Evolutionary conservation across 2,329 filamentous ascomycete species (phyloP).

Genomic region (Penicillium occitanis): DNA sequence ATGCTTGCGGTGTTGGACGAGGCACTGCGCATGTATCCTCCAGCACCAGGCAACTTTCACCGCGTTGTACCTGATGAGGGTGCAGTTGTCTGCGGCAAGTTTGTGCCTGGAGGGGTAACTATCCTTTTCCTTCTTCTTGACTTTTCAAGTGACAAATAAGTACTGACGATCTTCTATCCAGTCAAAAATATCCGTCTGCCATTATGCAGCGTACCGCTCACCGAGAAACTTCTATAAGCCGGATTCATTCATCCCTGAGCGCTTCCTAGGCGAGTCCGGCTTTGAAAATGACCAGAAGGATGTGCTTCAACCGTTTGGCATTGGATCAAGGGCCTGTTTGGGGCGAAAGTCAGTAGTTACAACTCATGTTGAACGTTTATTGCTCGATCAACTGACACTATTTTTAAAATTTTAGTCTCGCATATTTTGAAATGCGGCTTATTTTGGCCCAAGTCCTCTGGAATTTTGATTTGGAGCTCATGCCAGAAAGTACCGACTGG

Average conservation of each 20-base stretch:
- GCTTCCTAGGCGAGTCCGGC: not conserved
- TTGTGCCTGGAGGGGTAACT: conserved; percentile 5
- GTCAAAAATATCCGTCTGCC: not conserved
- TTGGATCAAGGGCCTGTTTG: not conserved
- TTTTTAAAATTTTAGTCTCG: not conserved
- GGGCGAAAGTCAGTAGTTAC: not conserved
- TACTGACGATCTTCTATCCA: not conserved
- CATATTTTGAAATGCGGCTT: not conserved
- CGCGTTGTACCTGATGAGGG: conserved; percentile 24
- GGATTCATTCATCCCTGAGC: not conserved
- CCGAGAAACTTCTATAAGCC: not conserved
- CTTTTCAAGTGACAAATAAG: not conserved
- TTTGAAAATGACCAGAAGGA: not conserved
- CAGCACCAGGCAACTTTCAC: conserved; percentile 30
- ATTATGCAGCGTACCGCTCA: not conserved
- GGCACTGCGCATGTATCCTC: conserved; percentile 45
- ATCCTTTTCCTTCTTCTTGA: not conserved
- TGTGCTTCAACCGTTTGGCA: not conserved
- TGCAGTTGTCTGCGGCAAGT: conserved; percentile 15
- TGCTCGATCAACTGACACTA: not conserved
- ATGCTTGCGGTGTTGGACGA: conserved; percentile 48
- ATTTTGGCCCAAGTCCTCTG: not conserved
- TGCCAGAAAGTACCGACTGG: not conserved
- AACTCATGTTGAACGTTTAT: not conserved
- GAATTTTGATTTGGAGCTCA: not conserved